phyloP scores from a whole-genome alignment of 2,329 filamentous ascomycete genomes.

The Fusarium coicis region DNA sequence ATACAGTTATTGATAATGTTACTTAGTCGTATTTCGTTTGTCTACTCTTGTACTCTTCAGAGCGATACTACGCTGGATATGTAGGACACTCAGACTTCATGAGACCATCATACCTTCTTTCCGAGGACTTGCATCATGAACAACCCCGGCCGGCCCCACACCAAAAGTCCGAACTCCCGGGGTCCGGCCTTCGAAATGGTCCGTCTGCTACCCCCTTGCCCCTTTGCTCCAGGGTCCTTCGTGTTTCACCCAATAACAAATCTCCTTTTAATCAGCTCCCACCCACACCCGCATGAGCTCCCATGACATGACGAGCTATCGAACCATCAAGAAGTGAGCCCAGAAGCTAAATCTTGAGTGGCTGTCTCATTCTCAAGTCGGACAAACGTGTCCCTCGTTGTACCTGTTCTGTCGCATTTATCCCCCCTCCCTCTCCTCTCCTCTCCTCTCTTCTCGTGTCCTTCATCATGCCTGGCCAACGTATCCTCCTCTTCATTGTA shows the following conservation, averaged over 20 bases:
- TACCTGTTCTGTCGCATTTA: background rate
- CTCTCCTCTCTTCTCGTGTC: background rate
- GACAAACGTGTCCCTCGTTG: constrained; percentile 27
- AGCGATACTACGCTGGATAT: background rate
- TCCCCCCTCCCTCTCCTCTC: background rate
- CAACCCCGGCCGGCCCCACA: constrained; percentile 30
- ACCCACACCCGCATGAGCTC: constrained; percentile 30
- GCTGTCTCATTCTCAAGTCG: constrained; percentile 8
- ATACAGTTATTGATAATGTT: background rate
- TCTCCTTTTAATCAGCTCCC: constrained; percentile 35
- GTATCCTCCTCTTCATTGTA: constrained; percentile 42
- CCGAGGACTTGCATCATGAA: background rate
- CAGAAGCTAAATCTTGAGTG: constrained; percentile 31
- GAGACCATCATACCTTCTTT: background rate
- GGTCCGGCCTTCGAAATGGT: constrained; percentile 22
- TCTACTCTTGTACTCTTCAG: background rate
- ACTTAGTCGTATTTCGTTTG: background rate
- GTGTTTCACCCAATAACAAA: constrained; percentile 18
- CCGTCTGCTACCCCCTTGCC: constrained; percentile 14
- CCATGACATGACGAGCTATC: constrained; percentile 37
- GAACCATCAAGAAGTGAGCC: constrained; percentile 38
- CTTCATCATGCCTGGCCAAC: constrained; percentile 37
- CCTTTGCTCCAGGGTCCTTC: background rate
- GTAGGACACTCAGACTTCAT: background rate
- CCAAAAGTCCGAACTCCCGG: constrained; percentile 26